Evolutionary conservation across 192 early-diverging fungal genomes (phyloP).

Genomic region (Dissophora globulifera): DNA sequence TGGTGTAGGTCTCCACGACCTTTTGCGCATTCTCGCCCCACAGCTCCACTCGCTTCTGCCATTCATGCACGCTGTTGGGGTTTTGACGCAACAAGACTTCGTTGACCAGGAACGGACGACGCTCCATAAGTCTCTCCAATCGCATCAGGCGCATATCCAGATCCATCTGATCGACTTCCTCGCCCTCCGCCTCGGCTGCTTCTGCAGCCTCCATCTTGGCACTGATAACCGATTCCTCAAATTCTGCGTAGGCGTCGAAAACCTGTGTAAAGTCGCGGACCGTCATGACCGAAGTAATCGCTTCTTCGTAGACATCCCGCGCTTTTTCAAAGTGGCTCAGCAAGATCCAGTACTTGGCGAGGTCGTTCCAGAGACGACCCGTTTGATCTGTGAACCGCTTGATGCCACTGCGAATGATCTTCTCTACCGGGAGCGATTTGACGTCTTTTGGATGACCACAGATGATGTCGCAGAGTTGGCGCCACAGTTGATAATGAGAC

Average conservation of each 20-base stretch:
- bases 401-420: slow-evolving; percentile 88
- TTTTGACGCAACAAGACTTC: slow-evolving; percentile 93
- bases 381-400: slow-evolving; percentile 82
- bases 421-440: slow-evolving; percentile 78
- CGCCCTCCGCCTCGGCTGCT: slow-evolving; percentile 62
- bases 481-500: slow-evolving; percentile 82
- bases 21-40: slow-evolving; percentile 67
- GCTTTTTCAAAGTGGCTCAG: slow-evolving; percentile 85
- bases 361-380: slow-evolving; percentile 87
- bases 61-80: slow-evolving; percentile 90
- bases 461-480: slow-evolving; percentile 84
- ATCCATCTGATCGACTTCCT: slow-evolving; percentile 64
- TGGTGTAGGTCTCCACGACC: slow-evolving; percentile 77
- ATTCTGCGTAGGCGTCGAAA: slow-evolving; percentile 96
- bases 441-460: slow-evolving; percentile 76
- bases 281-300: slow-evolving; percentile 77
- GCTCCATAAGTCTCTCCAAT: slow-evolving; percentile 92
- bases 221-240: slow-evolving; percentile 85
- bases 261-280: slow-evolving; percentile 94
- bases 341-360: slow-evolving; percentile 86
- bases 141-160: slow-evolving; percentile 87
- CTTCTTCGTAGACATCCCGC: slow-evolving; percentile 95
- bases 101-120: slow-evolving; percentile 92
- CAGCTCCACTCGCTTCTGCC: slow-evolving; percentile 87
- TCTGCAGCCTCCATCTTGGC: slow-evolving; percentile 78